These are phyloP conservation scores for Fragilaria crotonensis DNA, from an alignment of 108 stramenopile species.

Conservation along the genomic window DNA sequence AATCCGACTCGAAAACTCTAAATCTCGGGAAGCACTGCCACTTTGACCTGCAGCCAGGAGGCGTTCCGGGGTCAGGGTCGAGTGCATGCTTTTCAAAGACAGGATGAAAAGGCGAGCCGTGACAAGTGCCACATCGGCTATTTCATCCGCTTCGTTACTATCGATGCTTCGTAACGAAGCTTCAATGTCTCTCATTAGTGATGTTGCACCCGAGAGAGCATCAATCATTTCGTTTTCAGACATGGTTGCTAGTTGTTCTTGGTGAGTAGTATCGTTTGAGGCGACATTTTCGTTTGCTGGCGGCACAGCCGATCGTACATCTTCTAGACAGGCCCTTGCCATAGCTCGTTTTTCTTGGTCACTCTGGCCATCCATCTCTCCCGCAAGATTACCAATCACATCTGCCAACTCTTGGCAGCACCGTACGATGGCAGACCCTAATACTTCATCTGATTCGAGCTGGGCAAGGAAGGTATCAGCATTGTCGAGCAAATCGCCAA, in stretches of 20 bases:
- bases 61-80: slow-evolving; percentile 36
- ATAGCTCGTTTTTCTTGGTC: slow-evolving; percentile 25
- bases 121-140: slow-evolving; percentile 75
- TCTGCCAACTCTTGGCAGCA: slow-evolving; percentile 65
- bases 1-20: slow-evolving; percentile 7
- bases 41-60: neutral
- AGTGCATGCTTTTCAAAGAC: slow-evolving; percentile 47
- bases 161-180: slow-evolving; percentile 53
- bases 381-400: slow-evolving; percentile 41
- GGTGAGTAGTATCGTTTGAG: neutral
- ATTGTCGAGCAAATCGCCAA: slow-evolving; percentile 6
- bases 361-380: slow-evolving; percentile 44
- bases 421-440: slow-evolving; percentile 60
- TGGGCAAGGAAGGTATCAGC: slow-evolving; percentile 7
- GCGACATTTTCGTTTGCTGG: neutral
- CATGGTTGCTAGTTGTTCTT: neutral
- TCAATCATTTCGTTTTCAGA: slow-evolving; percentile 35
- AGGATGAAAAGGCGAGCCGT: slow-evolving; percentile 58
- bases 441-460: slow-evolving; percentile 33
- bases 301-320: slow-evolving; percentile 18
- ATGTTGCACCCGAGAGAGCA: slow-evolving; percentile 36
- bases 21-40: neutral
- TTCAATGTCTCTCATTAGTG: slow-evolving; percentile 61
- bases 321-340: slow-evolving; percentile 38
- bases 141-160: slow-evolving; percentile 67